Conservation (phyloP, 208 protist genomes). For the Leishmania amazonensis region DNA sequence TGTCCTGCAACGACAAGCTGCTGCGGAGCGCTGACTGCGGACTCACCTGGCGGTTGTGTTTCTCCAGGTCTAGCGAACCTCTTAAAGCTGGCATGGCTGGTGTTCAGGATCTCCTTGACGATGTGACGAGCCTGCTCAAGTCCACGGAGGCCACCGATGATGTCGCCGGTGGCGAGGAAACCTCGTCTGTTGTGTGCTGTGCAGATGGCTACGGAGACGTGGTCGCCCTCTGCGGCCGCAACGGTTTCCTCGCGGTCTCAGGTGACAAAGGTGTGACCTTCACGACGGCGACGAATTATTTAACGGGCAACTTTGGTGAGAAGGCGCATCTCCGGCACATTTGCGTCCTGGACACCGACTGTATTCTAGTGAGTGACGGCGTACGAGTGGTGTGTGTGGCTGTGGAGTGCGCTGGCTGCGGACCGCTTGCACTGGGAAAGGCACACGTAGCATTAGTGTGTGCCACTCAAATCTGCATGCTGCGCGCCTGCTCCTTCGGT, state of each 20-base stretch:
- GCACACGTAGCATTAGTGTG: slow-evolving; percentile 31
- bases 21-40: slow-evolving; percentile 73
- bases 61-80: slow-evolving; percentile 15
- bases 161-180: slow-evolving; percentile 4
- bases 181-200: slow-evolving; percentile 11
- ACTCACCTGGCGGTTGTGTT: slow-evolving; percentile 49
- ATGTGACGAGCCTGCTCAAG: slow-evolving; percentile 18
- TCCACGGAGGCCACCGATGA: slow-evolving; percentile 14
- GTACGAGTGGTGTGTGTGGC: slow-evolving; percentile 7
- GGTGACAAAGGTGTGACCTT: slow-evolving; percentile 71
- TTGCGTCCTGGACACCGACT: slow-evolving; percentile 21
- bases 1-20: slow-evolving; percentile 51
- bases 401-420: slow-evolving; percentile 8
- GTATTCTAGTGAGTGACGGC: slow-evolving; percentile 23
- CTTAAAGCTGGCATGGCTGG: not conserved
- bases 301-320: not conserved
- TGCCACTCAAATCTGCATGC: slow-evolving; percentile 20
- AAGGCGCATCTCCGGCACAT: slow-evolving; percentile 17
- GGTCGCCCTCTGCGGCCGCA: slow-evolving; percentile 51
- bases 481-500: slow-evolving; percentile 15
- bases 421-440: slow-evolving; percentile 13
- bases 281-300: slow-evolving; percentile 19
- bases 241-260: slow-evolving; percentile 64
- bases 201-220: slow-evolving; percentile 41
- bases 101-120: slow-evolving; percentile 13